Conservation (phyloP, 202 grass and related monocot genomes). For the Saccharum hybrid region DNA sequence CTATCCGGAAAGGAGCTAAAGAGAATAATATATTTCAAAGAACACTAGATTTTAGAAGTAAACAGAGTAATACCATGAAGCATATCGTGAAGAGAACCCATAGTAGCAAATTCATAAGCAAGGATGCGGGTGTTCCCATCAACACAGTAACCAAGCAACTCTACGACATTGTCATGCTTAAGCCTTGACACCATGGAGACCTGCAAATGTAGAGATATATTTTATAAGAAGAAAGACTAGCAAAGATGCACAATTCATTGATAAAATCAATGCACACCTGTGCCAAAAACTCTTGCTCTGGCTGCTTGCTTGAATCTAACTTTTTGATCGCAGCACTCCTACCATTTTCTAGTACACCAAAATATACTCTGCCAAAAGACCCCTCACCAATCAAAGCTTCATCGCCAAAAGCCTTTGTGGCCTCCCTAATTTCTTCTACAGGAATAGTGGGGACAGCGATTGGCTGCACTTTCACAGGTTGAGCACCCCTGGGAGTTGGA, state of each 20-base stretch:
- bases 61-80: conserved; percentile 50
- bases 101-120: conserved; percentile 65
- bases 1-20: neutral
- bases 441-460: conserved; percentile 59
- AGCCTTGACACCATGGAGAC: conserved; percentile 69
- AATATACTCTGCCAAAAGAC: conserved; percentile 65
- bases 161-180: conserved; percentile 62
- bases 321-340: conserved; percentile 56
- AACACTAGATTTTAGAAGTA: conserved; percentile 13
- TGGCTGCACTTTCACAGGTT: conserved; percentile 60
- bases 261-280: conserved; percentile 44
- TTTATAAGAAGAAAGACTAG: conserved; percentile 23
- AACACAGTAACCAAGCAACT: conserved; percentile 66
- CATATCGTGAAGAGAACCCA: conserved; percentile 65
- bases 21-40: neutral
- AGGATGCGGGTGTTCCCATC: conserved; percentile 60
- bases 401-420: conserved; percentile 58
- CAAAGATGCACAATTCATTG: conserved; percentile 21
- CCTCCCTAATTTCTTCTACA: conserved; percentile 62
- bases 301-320: conserved; percentile 65
- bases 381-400: conserved; percentile 64
- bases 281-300: conserved; percentile 64
- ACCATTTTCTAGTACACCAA: conserved; percentile 54
- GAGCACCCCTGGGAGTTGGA: conserved; percentile 50
- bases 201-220: conserved; percentile 46